Evolutionary conservation across 2,329 filamentous ascomycete genomes (phyloP), one percentile per base, ranked within the genome.

Genomic region (Fusarium sambucinum): DNA sequence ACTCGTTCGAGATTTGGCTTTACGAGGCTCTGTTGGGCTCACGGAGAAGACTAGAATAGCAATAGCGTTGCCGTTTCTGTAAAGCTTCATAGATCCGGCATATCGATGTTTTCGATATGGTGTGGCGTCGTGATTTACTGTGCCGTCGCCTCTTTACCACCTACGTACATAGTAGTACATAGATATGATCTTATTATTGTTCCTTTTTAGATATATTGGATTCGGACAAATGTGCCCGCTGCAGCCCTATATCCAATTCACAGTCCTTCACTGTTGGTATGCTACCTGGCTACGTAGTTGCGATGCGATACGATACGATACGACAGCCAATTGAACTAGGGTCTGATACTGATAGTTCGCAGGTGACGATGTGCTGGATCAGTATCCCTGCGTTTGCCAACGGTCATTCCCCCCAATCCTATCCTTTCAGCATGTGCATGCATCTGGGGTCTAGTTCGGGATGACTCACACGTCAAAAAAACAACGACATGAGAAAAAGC

Each of bases 311-410:
- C 27, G 37, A 41, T 25, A 41, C 23, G 16, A 45, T 29, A 45
- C 8, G 27, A 45, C 42, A 32, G 12, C 16, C 27, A 16, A 3
- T 21, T 13, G 23, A n/a, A 42, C 61, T 59, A 37, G 61, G 48
- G 44, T 61, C 54, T 66, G 25, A 46, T 53, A 16, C 44, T 67
- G 59, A 55, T 71, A 65, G 68, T 68, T 74, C 60, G 53, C 56
- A 46, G 47, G 53, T 57, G 50, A 59, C 44, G 48, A 38, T 57
- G 52, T 53, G 25, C 54, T 59, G 68, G 65, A 65, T 74, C 63
- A 52, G 55, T 48, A 74, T 70, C 72, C 72, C 72, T 74, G 66
- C 55, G 25, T 63, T 69, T 68, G 63, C 60, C 63, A 71, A 46
- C 52, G 42, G 58, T 54, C 35, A 44, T 46, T 61, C 53, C 53